Evolutionary conservation across 163 green algal genomes (phyloP), one percentile per base, ranked within the genome.

Genomic region (Volvox carteri): DNA sequence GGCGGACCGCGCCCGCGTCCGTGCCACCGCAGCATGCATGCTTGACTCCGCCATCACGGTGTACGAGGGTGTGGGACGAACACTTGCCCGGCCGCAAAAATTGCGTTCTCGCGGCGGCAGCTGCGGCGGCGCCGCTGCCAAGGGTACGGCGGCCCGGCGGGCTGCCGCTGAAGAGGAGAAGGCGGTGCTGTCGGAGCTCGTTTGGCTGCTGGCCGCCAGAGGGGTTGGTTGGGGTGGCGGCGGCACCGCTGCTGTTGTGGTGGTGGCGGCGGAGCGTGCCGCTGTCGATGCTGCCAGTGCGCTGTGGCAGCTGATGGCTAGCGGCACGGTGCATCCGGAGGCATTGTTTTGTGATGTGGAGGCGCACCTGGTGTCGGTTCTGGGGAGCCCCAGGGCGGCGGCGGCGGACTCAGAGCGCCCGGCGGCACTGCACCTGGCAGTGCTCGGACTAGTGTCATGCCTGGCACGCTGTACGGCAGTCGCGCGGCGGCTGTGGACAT

Each of bases 261-360:
- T 2, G 12, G 41, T 48, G 62, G 81, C 30, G 33, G 81, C 46
- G 65, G 65, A 87, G 30, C 30, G 46, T 8, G 67, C 68, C 28
- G 83, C 83, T 0, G 58, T 50, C 50, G 83, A 58, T 14, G 83
- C 46, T 0, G 83, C 68, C 1, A 67, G 35, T 3, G 83, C 83
- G 35, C 83, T 88, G 50, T 88, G 83, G 83, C 83, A 88, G 48
- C 50, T 88, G 7, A 74, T 88, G 83, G 83, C 83, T 1, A 58
- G 65, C 11, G 83, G 83, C 1, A 37, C 56, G 48, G 35, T 88
- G 37, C 83, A 88, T 58, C 83, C 68, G 0, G 83, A 88, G 30
- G 25, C 19, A 0, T 35, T 74, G 35, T 21, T 48, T 2, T n/a
- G 48, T 1, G 35, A 39, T 2, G 35, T 88, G 37, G 19, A 46